Conservation (phyloP, 345 rosid species). For the Eucalyptus curtisii region DNA sequence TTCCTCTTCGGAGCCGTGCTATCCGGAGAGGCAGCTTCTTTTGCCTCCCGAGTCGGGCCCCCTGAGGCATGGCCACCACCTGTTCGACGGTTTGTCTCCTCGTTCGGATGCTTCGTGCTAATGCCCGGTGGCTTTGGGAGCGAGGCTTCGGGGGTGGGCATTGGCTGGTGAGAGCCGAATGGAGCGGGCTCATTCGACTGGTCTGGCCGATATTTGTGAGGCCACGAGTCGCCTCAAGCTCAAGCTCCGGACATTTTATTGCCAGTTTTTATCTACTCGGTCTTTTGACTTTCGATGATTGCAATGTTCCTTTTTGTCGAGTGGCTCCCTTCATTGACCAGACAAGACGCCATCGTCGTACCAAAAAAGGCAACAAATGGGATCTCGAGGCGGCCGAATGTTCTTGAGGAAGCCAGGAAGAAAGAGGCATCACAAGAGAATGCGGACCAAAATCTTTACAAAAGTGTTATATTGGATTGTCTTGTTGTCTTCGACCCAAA, state of each 20-base stretch:
- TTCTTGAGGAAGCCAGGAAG: neutral
- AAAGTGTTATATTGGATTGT: neutral
- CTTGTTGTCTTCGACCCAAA: neutral
- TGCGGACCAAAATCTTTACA: neutral
- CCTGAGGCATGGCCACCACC: constrained; percentile 21
- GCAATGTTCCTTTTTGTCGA: neutral
- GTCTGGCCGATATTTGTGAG: neutral
- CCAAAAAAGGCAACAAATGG: neutral
- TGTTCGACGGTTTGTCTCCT: neutral
- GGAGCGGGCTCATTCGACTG: neutral
- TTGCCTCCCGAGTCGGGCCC: constrained; percentile 4
- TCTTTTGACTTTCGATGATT: neutral
- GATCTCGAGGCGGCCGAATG: neutral
- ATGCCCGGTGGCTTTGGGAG: neutral
- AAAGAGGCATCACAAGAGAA: neutral
- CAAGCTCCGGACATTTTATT: neutral
- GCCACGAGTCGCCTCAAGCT: neutral
- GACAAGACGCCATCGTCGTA: neutral
- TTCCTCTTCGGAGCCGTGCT: neutral
- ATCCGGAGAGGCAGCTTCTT: neutral
- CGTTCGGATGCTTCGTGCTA: neutral
- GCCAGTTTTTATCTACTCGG: neutral
- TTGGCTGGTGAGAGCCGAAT: neutral
- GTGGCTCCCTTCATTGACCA: neutral
- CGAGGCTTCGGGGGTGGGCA: neutral